phyloP scores from a whole-genome alignment of 2,329 filamentous ascomycete genomes.

The Colletotrichum trifolii region DNA sequence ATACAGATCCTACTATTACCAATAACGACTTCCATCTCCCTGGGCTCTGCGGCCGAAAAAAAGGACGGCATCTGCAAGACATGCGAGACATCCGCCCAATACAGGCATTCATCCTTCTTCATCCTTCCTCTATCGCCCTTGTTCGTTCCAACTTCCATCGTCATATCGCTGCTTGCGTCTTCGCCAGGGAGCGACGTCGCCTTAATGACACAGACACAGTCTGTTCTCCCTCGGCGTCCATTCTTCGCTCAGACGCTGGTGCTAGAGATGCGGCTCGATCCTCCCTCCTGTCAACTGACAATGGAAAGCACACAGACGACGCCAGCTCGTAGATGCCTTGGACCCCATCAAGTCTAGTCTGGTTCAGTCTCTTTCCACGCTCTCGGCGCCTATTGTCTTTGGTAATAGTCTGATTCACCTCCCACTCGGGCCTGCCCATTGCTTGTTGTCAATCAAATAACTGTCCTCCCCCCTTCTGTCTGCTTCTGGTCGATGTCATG shows the following conservation, averaged over 20 bases:
- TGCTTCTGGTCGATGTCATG: neutral
- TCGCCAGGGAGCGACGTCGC: neutral
- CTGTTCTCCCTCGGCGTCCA: slow-evolving; percentile 3
- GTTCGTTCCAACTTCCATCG: neutral
- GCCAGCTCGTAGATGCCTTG: slow-evolving; percentile 10
- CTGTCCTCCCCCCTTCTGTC: slow-evolving; percentile 5
- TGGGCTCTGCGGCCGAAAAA: slow-evolving; percentile 23
- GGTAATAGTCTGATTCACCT: slow-evolving; percentile 6
- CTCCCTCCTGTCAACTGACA: slow-evolving; percentile 24
- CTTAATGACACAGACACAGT: slow-evolving; percentile 3
- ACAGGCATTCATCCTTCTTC: slow-evolving; percentile 11
- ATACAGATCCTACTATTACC: neutral
- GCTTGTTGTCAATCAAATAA: slow-evolving; percentile 12
- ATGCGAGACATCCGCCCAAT: slow-evolving; percentile 18
- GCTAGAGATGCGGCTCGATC: slow-evolving; percentile 22
- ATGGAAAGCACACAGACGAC: slow-evolving; percentile 10
- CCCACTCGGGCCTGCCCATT: slow-evolving; percentile 1
- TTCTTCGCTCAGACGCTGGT: slow-evolving; percentile 5
- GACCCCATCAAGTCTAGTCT: neutral
- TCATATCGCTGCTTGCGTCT: neutral
- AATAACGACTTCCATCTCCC: slow-evolving; percentile 18
- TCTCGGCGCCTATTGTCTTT: slow-evolving; percentile 6
- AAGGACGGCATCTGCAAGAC: slow-evolving; percentile 12
- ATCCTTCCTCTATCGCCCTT: neutral
- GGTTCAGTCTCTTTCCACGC: slow-evolving; percentile 5